These are phyloP conservation scores for Ceratobasidium sp. DNA, from an alignment of 1,284 basidiomycete genomes.

Conservation along the genomic window DNA sequence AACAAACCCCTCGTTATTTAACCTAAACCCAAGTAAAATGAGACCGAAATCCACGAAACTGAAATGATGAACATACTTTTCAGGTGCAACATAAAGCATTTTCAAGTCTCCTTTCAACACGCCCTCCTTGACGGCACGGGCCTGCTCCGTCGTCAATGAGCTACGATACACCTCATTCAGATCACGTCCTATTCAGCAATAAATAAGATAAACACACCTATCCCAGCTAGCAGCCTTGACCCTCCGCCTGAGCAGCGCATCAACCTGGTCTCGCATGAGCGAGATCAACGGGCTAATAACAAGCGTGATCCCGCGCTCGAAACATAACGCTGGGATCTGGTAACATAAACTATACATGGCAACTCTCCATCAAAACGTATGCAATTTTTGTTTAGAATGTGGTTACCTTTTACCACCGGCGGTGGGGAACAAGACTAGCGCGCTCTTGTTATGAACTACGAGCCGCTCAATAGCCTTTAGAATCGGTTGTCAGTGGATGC, in stretches of 20 bases:
- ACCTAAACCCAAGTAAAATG: conserved; percentile 17
- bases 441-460: conserved; percentile 41
- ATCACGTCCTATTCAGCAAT: neutral
- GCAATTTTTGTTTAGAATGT: too few relatives aligned
- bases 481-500: neutral
- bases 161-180: conserved; percentile 1
- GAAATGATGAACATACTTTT: conserved; percentile 36
- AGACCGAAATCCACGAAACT: neutral
- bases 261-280: conserved; percentile 47
- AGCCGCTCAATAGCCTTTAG: conserved; percentile 37
- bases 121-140: conserved; percentile 28
- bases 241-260: conserved; percentile 33
- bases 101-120: conserved; percentile 42
- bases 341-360: conserved; percentile 43
- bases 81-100: conserved; percentile 45
- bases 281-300: conserved; percentile 46
- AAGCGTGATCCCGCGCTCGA: conserved; percentile 43
- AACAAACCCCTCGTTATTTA: conserved; percentile 46
- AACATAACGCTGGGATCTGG: conserved; percentile 45
- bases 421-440: conserved; percentile 43
- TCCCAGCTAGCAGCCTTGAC: conserved; percentile 45
- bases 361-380: neutral
- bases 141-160: conserved; percentile 38
- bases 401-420: conserved; percentile 20
- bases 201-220: conserved; percentile 10